These are phyloP conservation scores for Eurotiales sp. DNA, from an alignment of 2,329 filamentous ascomycete species.

Conservation along the genomic window DNA sequence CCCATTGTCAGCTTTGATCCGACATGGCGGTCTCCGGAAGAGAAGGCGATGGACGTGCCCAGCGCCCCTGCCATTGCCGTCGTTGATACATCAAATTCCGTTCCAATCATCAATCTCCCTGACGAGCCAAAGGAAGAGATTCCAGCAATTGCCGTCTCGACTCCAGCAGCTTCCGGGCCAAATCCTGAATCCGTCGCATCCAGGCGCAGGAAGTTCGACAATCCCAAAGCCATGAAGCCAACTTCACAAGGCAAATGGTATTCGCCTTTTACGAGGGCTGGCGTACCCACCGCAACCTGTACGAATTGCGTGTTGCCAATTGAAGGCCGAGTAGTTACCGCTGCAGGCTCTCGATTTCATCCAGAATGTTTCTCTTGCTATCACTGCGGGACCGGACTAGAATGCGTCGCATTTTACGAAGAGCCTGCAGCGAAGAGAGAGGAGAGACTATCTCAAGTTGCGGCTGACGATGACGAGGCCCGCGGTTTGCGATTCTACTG, in stretches of 20 bases:
- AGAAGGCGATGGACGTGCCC: constrained; percentile 26
- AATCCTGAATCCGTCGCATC: constrained; percentile 18
- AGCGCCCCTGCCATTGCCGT: constrained; percentile 45
- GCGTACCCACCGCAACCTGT: constrained; percentile 66
- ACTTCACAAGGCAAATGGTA: constrained; percentile 33
- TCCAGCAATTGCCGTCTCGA: constrained; percentile 33
- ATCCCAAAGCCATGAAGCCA: constrained; percentile 34
- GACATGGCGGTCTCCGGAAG: constrained; percentile 65
- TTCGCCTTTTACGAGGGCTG: constrained; percentile 45
- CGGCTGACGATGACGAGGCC: constrained; percentile 59
- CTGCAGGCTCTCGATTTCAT: constrained; percentile 81
- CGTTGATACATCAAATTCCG: constrained; percentile 47
- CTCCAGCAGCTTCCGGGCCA: constrained; percentile 17
- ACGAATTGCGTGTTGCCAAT: constrained; percentile 82
- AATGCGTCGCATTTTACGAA: constrained; percentile 93
- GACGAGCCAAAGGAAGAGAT: constrained; percentile 34
- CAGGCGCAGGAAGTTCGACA: constrained; percentile 23
- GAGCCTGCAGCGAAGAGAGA: constrained; percentile 72
- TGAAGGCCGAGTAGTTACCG: constrained; percentile 81
- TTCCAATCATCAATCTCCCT: constrained; percentile 51
- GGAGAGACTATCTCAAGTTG: constrained; percentile 65
- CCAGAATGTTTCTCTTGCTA: constrained; percentile 90
- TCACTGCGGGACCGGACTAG: constrained; percentile 79
- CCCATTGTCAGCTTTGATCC: constrained; percentile 97
- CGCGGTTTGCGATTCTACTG: constrained; percentile 82